Evolutionary conservation across 192 early-diverging fungal species (phyloP).

Genomic region (Rhizophagus prolifer): DNA sequence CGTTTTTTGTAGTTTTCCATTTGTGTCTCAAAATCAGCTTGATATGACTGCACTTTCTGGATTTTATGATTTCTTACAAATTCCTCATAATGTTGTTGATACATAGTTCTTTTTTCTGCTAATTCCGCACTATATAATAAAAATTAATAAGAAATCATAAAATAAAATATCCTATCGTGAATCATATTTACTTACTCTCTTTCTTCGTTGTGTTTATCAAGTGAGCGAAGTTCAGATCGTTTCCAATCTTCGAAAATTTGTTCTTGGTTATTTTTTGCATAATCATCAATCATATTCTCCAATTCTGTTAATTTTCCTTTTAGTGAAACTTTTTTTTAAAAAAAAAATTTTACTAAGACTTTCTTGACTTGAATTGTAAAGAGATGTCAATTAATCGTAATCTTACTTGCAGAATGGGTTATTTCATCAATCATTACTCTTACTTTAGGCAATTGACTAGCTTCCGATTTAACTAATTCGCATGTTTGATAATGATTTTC

Average conservation of each 20-base stretch:
- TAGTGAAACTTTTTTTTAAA: constrained; percentile 20
- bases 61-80: background rate
- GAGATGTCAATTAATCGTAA: background rate
- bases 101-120: background rate
- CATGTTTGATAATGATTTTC: constrained; percentile 26
- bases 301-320: constrained; percentile 23
- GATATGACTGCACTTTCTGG: constrained; percentile 11
- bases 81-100: constrained; percentile 20
- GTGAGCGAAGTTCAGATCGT: background rate
- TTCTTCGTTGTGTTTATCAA: constrained; percentile 2
- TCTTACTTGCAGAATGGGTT: constrained; percentile 13
- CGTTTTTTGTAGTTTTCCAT: constrained; percentile 28
- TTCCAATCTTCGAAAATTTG: constrained; percentile 24
- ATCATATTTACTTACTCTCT: constrained; percentile 9
- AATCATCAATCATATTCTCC: constrained; percentile 24
- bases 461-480: constrained; percentile 21
- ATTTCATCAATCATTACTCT: constrained; percentile 19
- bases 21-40: constrained; percentile 27
- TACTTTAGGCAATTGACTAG: constrained; percentile 23
- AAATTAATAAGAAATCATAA: background rate
- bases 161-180: background rate
- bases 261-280: constrained; percentile 10
- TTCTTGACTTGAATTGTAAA: background rate
- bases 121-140: constrained; percentile 9
- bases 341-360: background rate